Conservation (phyloP, 148 eudicot species). For the Rheum nobile region DNA sequence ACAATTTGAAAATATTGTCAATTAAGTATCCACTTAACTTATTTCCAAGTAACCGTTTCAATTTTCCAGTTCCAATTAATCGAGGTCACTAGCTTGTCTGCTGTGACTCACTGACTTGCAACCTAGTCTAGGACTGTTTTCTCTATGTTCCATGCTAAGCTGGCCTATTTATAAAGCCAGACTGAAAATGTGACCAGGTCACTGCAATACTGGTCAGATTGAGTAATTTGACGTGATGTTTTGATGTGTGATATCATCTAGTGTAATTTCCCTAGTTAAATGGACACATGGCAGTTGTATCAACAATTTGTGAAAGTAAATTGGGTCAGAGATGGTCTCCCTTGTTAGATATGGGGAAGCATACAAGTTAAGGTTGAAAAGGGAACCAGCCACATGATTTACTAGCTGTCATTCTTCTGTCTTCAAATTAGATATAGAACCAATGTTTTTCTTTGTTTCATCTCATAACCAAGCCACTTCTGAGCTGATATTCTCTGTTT, state of each 20-base stretch:
- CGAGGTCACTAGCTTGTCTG: not conserved
- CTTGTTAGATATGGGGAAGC: not conserved
- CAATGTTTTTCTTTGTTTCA: not conserved
- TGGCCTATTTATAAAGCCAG: not conserved
- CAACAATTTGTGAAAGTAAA: not conserved
- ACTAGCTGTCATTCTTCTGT: not conserved
- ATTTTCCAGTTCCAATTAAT: not conserved
- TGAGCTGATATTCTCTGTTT: not conserved
- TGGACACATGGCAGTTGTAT: not conserved
- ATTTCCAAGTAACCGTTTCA: not conserved
- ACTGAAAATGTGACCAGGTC: not conserved
- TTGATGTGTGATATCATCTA: not conserved
- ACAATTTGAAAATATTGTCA: not conserved
- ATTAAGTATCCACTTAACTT: not conserved
- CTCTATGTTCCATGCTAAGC: not conserved
- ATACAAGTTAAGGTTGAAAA: not conserved
- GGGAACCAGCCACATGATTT: not conserved
- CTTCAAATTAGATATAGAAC: not conserved
- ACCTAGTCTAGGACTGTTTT: not conserved
- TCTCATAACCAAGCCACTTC: not conserved
- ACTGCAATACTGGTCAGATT: not conserved
- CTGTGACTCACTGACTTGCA: not conserved
- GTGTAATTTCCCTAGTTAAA: not conserved
- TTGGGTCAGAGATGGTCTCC: not conserved
- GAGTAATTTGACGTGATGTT: not conserved